Evolutionary conservation across 371 early-diverging fungal species (phyloP).

Genomic region (Catenaria anguillulae): DNA sequence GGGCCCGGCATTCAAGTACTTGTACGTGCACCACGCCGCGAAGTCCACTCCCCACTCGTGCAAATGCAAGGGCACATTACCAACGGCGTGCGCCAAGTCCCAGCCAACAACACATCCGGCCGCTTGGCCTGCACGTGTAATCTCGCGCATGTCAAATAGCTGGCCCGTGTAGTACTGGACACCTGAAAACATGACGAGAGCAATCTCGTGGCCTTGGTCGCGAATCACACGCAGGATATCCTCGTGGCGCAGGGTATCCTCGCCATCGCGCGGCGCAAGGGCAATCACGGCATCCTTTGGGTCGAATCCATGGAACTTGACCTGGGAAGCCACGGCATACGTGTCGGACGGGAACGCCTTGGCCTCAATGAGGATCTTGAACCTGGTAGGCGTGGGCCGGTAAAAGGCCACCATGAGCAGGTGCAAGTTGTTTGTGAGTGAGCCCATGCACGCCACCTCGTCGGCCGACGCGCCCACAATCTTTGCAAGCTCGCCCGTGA

Average conservation of each 20-base stretch:
- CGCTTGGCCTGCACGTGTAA: slow-evolving; percentile 66
- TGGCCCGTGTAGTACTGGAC: slow-evolving; percentile 95
- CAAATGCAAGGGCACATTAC: slow-evolving; percentile 72
- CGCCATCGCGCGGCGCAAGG: slow-evolving; percentile 57
- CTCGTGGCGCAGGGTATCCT: slow-evolving; percentile 47
- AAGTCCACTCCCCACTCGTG: slow-evolving; percentile 96
- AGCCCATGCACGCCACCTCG: slow-evolving; percentile 84
- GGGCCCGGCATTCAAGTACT: slow-evolving; percentile 89
- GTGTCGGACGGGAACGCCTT: slow-evolving; percentile 92
- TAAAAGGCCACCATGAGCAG: slow-evolving; percentile 82
- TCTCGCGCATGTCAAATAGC: slow-evolving; percentile 69
- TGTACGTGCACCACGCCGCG: slow-evolving; percentile 97
- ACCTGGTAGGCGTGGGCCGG: slow-evolving; percentile 52
- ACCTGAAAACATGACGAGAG: slow-evolving; percentile 80
- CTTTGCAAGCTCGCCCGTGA: slow-evolving; percentile 49
- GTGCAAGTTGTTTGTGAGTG: slow-evolving; percentile 84
- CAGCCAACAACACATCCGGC: slow-evolving; percentile 82
- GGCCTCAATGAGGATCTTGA: slow-evolving; percentile 79
- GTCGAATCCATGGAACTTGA: slow-evolving; percentile 61
- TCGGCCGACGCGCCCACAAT: slow-evolving; percentile 67
- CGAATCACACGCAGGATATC: slow-evolving; percentile 66
- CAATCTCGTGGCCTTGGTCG: slow-evolving; percentile 54
- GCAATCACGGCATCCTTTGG: slow-evolving; percentile 55
- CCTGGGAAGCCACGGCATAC: slow-evolving; percentile 80
- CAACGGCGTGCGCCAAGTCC: slow-evolving; percentile 92